Percentiles rank a stretch among this genome's conserved stretches.
Evolutionary conservation across 208 protist genomes (phyloP).

Genomic region (Leishmania braziliensis): DNA sequence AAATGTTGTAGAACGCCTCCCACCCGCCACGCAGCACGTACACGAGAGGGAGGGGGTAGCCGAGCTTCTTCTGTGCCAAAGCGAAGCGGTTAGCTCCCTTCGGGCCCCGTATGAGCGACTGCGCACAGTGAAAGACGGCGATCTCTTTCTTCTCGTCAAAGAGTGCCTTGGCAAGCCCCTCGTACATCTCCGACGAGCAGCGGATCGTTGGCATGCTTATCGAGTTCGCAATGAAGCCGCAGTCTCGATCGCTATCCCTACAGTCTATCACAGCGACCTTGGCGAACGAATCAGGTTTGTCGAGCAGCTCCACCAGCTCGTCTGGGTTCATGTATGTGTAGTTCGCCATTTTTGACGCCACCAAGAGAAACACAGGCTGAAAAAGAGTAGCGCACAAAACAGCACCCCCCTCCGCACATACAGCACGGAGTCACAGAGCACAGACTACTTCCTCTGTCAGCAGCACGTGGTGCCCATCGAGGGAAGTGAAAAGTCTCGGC

Average conservation of each 20-base stretch:
- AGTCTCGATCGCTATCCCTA: slow-evolving; percentile 64
- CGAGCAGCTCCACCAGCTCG: slow-evolving; percentile 66
- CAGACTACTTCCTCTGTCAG: background rate
- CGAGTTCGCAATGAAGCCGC: slow-evolving; percentile 65
- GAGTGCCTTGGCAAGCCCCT: slow-evolving; percentile 41
- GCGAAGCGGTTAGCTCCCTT: slow-evolving; percentile 60
- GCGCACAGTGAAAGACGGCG: slow-evolving; percentile 77
- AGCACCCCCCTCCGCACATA: background rate
- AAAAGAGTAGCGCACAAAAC: background rate
- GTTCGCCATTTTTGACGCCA: slow-evolving; percentile 33
- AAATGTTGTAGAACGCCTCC: slow-evolving; percentile 60
- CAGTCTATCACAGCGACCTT: slow-evolving; percentile 70
- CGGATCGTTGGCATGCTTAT: slow-evolving; percentile 48
- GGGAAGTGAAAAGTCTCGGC: background rate
- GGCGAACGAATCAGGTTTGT: slow-evolving; percentile 25
- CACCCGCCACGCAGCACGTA: slow-evolving; percentile 74
- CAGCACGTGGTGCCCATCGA: background rate
- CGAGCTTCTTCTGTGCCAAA: slow-evolving; percentile 35
- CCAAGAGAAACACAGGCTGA: background rate
- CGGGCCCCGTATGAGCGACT: slow-evolving; percentile 78
- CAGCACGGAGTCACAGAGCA: background rate
- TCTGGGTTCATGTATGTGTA: slow-evolving; percentile 63
- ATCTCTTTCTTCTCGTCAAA: slow-evolving; percentile 33
- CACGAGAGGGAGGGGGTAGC: slow-evolving; percentile 44
- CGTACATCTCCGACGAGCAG: slow-evolving; percentile 37